phyloP scores from a whole-genome alignment of 306 rosid genomes.

The peach (Prunus persica) region DNA sequence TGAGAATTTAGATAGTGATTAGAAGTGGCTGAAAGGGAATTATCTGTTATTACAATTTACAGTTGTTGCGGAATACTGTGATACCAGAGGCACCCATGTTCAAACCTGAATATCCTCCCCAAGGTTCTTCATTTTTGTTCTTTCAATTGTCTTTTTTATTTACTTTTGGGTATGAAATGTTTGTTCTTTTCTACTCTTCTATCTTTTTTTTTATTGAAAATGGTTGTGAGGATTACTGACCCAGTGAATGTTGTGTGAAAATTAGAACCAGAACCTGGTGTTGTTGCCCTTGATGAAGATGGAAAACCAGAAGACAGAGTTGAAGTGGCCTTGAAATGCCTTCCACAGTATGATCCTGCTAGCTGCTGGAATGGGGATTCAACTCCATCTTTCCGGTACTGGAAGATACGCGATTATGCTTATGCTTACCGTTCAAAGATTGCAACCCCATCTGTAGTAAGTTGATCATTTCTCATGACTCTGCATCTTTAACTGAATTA shows the following conservation, averaged over 20 bases:
- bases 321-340: conserved; percentile 68
- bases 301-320: conserved; percentile 76
- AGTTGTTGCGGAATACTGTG: conserved; percentile 66
- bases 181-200: background rate
- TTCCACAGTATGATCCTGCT: conserved; percentile 69
- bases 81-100: conserved; percentile 92
- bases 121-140: conserved; percentile 41
- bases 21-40: background rate
- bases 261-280: conserved; percentile 65
- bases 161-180: conserved; percentile 14
- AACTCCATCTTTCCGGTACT: conserved; percentile 55
- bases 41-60: conserved; percentile 19
- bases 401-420: conserved; percentile 97
- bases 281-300: conserved; percentile 58
- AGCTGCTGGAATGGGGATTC: conserved; percentile 34
- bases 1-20: background rate
- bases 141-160: background rate
- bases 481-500: conserved; percentile 17
- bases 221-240: background rate
- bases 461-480: conserved; percentile 17
- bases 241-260: conserved; percentile 23
- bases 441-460: conserved; percentile 74
- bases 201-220: background rate
- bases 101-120: conserved; percentile 95
- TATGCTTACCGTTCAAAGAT: conserved; percentile 70